Evolutionary conservation across 495 filamentous ascomycete species (phyloP).

Genomic region (Aspergillus ellipticus): DNA sequence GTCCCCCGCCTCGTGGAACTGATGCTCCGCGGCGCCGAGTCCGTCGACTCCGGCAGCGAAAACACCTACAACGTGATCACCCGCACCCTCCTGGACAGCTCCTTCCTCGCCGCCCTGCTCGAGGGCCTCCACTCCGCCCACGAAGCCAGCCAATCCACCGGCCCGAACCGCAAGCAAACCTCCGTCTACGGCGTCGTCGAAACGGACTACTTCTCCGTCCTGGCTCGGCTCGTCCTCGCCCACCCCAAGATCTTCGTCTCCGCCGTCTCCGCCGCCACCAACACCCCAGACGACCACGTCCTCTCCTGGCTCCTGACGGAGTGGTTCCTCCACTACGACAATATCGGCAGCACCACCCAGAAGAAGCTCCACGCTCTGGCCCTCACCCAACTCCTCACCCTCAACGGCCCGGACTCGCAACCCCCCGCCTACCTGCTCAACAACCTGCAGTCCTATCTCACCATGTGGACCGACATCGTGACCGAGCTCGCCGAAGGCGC

Average conservation of each 20-base stretch:
- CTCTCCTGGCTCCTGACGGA: constrained; percentile 72
- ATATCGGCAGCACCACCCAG: constrained; percentile 66
- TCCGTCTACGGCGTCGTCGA: constrained; percentile 65
- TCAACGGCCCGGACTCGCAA: constrained; percentile 49
- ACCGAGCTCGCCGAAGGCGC: constrained; percentile 53
- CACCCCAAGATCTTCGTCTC: constrained; percentile 62
- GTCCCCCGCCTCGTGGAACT: constrained; percentile 67
- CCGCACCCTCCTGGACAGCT: constrained; percentile 63
- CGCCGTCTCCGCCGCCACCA: constrained; percentile 41
- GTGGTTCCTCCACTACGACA: constrained; percentile 87
- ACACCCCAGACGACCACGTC: constrained; percentile 45
- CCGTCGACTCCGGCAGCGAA: constrained; percentile 65
- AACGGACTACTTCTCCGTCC: constrained; percentile 78
- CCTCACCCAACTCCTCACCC: constrained; percentile 73
- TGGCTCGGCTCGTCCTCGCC: constrained; percentile 72
- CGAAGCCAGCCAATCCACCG: constrained; percentile 69
- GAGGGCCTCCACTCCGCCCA: constrained; percentile 67
- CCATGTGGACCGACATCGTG: constrained; percentile 67
- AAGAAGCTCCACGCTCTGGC: constrained; percentile 81
- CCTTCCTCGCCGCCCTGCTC: constrained; percentile 63
- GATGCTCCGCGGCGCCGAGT: constrained; percentile 65
- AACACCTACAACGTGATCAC: constrained; percentile 60
- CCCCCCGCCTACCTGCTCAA: constrained; percentile 52
- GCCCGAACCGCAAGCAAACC: constrained; percentile 62
- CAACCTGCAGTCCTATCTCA: constrained; percentile 62